Evolutionary conservation across 352 stramenopile species (phyloP), one percentile per base, ranked within the genome.

Genomic region (Phytophthora fragariae): DNA sequence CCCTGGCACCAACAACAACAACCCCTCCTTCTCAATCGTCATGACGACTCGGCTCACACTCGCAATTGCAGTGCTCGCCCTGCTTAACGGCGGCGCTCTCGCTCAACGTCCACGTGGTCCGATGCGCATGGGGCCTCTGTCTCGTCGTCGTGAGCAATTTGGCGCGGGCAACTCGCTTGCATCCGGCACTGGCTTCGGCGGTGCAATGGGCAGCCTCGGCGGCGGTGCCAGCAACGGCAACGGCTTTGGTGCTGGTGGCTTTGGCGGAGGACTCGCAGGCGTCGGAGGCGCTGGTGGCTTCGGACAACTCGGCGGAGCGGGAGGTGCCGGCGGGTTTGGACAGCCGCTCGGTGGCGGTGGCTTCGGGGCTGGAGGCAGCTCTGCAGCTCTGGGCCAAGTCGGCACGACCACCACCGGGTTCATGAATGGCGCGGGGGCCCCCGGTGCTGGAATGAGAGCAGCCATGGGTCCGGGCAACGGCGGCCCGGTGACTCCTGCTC

Each of bases 21-120:
- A 41, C 11, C 35, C 35, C 8, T 41, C 19, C 46, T 31, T 50
- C 44, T 59, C 29, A 2, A 56, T 1, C 19, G 54, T 24, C 35
- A 79, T 79, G 72, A 35, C 47, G 17, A 70, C 64, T 70, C 72
- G 59, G 62, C 24, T 79, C 29, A 49, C 60, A 44, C 54, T 79
- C 50, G 54, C 60, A 44, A 61, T 76, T 17, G 60, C 68, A 0
- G 59, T 55, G 7, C n/a, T 79, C 2, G 46, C 46, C 57, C 66
- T 65, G n/a, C 27, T 76, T 52, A 73, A 62, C 17, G 35, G 33
- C 15, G 41, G 33, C 39, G 72, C 41, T 58, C 14, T 68, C 8
- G 73, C 68, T 3, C 68, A 80, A 70, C 54, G 63, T 29, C 68
- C 68, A 8, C 73, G 69, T 21, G 57, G 68, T 11, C 55, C 65